Base-by-base conservation (phyloP, 1,284 basidiomycete genomes). In the Ganoderma leucocontextum region DNA sequence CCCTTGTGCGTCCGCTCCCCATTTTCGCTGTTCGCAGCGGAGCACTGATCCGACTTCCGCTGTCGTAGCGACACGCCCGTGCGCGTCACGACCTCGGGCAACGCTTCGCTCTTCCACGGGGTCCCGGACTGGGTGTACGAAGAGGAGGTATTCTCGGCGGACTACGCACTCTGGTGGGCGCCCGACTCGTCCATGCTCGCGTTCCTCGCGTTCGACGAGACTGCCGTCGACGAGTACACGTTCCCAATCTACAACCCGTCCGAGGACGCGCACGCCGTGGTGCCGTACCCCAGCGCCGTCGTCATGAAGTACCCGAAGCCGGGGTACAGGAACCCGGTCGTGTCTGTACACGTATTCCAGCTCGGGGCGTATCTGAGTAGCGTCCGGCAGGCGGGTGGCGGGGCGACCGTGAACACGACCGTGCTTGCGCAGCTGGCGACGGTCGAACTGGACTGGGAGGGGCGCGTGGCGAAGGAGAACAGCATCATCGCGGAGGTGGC, bases 41-140 rank as follows among this genome's bases (percentile, higher is more conserved):
- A 29, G 29, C 9, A 38, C 52, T 62, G 6, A 64, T 49, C 7
- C 13, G 15, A 49, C 8, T 19, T n/a, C 22, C 8, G 4, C 0
- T 7, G 7, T 4, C 29, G 8, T 67, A 87, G 85, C 52, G 74
- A 81, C 2, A 79, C 81, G 1, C 83, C 91, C n/a, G 90, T 97
- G 60, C 90, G 92, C 17, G 83, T 99, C 8, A 99, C 97, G 0
- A 82, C 84, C 1, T 90, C 91, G 29, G 97, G 97, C 0, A 94
- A 92, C 58, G 84, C 88, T 0, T 93, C 93, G 0, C 84, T 96
- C 38, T 98, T 99, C 85, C 92, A 99, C 76, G 97, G 96, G 7
- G 92, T 98, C 0, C 95, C 96, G 0, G 96, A 98, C 79, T 99
- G 97, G 95, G 96, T 97, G 7, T 98, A 98, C 79, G 96, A 98